Evolutionary conservation across 1,139 yeast species (phyloP).

Genomic region (Suhomyces choctaworum): DNA sequence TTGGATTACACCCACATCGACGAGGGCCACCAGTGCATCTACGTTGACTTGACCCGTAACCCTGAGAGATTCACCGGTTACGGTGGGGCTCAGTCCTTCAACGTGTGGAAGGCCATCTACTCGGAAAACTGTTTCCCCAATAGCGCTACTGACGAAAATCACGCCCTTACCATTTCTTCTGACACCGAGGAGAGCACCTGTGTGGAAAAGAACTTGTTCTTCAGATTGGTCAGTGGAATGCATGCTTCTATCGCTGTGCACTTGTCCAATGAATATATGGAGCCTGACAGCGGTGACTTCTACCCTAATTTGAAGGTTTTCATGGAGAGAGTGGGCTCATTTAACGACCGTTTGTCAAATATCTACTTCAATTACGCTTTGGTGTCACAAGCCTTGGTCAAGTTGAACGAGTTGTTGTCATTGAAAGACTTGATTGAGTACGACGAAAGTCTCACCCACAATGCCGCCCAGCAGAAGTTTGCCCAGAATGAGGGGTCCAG

Average conservation of each 20-base stretch:
- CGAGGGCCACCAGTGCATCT: slow-evolving; percentile 65
- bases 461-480: slow-evolving; percentile 6
- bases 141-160: slow-evolving; percentile 21
- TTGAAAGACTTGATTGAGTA: slow-evolving; percentile 30
- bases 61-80: slow-evolving; percentile 98
- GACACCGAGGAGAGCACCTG: slow-evolving; percentile 59
- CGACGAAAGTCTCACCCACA: slow-evolving; percentile 43
- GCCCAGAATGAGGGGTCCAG: slow-evolving; percentile 38
- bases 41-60: slow-evolving; percentile 81
- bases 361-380: slow-evolving; percentile 91
- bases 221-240: slow-evolving; percentile 85
- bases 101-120: slow-evolving; percentile 92
- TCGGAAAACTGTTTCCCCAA: slow-evolving; percentile 84
- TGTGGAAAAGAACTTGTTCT: slow-evolving; percentile 82
- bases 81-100: slow-evolving; percentile 87
- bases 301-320: slow-evolving; percentile 80
- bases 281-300: slow-evolving; percentile 74
- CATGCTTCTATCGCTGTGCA: slow-evolving; percentile 96
- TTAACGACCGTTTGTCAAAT: slow-evolving; percentile 86
- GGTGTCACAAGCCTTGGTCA: slow-evolving; percentile 77
- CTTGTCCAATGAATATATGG: slow-evolving; percentile 79
- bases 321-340: slow-evolving; percentile 85
- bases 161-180: slow-evolving; percentile 37
- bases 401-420: slow-evolving; percentile 41
- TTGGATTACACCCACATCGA: slow-evolving; percentile 65